Conservation (phyloP, 2,329 filamentous ascomycete species). For the Paecilomyces fulvus region DNA sequence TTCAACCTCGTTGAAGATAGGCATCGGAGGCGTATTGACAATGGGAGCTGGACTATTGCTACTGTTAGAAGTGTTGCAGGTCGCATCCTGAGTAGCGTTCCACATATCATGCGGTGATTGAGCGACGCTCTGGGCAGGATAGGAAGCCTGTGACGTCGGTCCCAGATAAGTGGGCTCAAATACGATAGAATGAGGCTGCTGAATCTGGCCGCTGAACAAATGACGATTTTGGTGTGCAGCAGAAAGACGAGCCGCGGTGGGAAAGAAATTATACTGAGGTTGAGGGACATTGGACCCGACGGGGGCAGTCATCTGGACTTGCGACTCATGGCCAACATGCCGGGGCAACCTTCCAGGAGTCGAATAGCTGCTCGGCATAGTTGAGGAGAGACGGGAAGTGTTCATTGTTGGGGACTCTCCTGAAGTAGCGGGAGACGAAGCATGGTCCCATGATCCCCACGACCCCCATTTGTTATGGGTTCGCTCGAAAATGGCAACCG, state of each 20-base stretch:
- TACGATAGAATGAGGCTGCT: slow-evolving; percentile 13
- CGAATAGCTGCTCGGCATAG: slow-evolving; percentile 1
- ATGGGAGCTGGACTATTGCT: slow-evolving; percentile 19
- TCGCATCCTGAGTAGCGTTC: slow-evolving; percentile 20
- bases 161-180: slow-evolving; percentile 27
- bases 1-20: slow-evolving; percentile 53
- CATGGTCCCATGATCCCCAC: slow-evolving; percentile 45
- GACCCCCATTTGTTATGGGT: slow-evolving; percentile 73
- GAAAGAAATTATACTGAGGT: slow-evolving; percentile 5
- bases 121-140: slow-evolving; percentile 11
- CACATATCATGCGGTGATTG: slow-evolving; percentile 24
- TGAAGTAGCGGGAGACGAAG: slow-evolving; percentile 22
- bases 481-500: slow-evolving; percentile 62
- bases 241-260: slow-evolving; percentile 12
- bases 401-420: slow-evolving; percentile 16
- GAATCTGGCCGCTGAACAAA: slow-evolving; percentile 11
- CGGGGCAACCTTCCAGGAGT: neutral
- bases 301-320: slow-evolving; percentile 6
- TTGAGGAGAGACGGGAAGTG: slow-evolving; percentile 8
- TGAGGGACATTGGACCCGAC: slow-evolving; percentile 9
- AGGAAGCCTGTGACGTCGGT: slow-evolving; percentile 15
- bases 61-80: slow-evolving; percentile 12
- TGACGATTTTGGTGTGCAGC: slow-evolving; percentile 12
- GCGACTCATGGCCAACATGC: slow-evolving; percentile 1
- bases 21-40: slow-evolving; percentile 38